Percentiles rank a stretch among this genome's conserved stretches.
phyloP scores from a whole-genome alignment of 345 rosid genomes.

The Lepidium didymum region DNA sequence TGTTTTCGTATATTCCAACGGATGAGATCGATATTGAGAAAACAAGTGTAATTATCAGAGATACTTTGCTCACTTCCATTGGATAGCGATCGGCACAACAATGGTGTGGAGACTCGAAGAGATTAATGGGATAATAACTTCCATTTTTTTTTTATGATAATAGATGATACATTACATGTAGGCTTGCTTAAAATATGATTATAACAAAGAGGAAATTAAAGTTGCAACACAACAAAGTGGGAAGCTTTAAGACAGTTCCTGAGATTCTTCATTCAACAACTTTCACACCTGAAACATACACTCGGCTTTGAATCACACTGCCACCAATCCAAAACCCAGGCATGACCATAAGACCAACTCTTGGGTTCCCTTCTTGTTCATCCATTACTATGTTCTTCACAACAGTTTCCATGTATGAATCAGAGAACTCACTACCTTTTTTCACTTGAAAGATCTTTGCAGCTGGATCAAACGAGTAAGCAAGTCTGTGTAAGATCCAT shows the following conservation, averaged over 20 bases:
- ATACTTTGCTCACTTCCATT: neutral
- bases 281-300: conserved; percentile 66
- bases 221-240: conserved; percentile 3
- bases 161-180: neutral
- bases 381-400: conserved; percentile 55
- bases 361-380: conserved; percentile 46
- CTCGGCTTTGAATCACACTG: conserved; percentile 64
- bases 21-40: neutral
- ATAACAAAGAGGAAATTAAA: conserved; percentile 1
- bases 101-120: neutral
- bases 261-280: conserved; percentile 43
- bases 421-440: conserved; percentile 63
- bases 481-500: conserved; percentile 79
- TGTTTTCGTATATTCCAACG: neutral
- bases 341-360: conserved; percentile 74
- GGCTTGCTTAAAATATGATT: neutral
- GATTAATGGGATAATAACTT: neutral
- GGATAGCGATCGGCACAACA: neutral
- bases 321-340: conserved; percentile 82
- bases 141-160: neutral
- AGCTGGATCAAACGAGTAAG: conserved; percentile 60
- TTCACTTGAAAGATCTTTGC: conserved; percentile 64
- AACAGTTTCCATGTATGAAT: conserved; percentile 73
- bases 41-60: neutral
- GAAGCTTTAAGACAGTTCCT: conserved; percentile 4